phyloP scores from a whole-genome alignment of 192 early-diverging fungal genomes.

The Backusella macrospora region DNA sequence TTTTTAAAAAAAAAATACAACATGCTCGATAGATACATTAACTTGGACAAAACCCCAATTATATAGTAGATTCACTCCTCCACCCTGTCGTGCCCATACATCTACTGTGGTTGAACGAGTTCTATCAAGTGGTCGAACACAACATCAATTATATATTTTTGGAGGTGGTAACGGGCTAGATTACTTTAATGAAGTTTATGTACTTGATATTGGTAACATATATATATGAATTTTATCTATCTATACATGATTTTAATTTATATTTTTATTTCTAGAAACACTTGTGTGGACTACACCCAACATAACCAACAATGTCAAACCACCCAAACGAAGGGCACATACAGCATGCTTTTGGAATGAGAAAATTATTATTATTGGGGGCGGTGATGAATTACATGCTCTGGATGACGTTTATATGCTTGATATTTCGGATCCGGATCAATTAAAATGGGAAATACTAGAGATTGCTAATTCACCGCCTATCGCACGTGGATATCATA shows the following conservation, averaged over 20 bases:
- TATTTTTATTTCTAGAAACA: constrained; percentile 40
- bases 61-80: constrained; percentile 64
- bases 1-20: not conserved
- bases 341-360: constrained; percentile 77
- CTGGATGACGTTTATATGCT: constrained; percentile 76
- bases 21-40: constrained; percentile 66
- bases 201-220: constrained; percentile 68
- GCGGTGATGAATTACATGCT: constrained; percentile 83
- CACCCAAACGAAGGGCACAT: constrained; percentile 79
- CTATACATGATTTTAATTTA: too few species aligned
- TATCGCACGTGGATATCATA: constrained; percentile 87
- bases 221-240: not conserved
- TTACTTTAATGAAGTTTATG: constrained; percentile 79
- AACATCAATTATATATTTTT: constrained; percentile 71
- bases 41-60: constrained; percentile 76
- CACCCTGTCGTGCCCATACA: constrained; percentile 82
- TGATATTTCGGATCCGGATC: constrained; percentile 49
- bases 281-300: constrained; percentile 71
- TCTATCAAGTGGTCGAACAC: constrained; percentile 9
- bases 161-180: constrained; percentile 86
- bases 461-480: constrained; percentile 65
- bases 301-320: constrained; percentile 48
- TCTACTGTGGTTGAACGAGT: constrained; percentile 65
- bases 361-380: constrained; percentile 81
- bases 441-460: constrained; percentile 60